phyloP scores from a whole-genome alignment of 2,329 filamentous ascomycete species.

The Cercospora nicotianae region DNA sequence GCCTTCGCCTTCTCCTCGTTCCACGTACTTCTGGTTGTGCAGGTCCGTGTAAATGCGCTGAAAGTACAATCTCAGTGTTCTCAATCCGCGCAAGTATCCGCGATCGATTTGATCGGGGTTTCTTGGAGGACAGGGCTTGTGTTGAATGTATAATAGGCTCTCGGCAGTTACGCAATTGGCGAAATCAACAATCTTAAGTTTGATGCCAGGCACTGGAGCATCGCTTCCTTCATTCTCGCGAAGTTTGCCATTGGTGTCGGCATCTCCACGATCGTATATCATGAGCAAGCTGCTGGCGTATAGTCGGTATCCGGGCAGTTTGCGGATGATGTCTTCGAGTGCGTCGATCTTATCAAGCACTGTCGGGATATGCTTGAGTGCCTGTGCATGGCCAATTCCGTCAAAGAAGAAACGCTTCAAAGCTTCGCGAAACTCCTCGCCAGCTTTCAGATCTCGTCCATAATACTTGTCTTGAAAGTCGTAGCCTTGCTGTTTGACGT shows the following conservation, averaged over 20 bases:
- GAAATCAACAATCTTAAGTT: constrained; percentile 98
- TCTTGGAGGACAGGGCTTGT: constrained; percentile 69
- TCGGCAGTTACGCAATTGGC: constrained; percentile 94
- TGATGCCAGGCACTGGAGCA: constrained; percentile 52
- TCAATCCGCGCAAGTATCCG: constrained; percentile 83
- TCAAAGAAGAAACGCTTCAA: constrained; percentile 89
- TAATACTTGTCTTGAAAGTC: constrained; percentile 99
- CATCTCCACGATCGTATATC: constrained; percentile 85
- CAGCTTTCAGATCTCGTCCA: constrained; percentile 82
- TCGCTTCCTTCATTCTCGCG: constrained; percentile 22
- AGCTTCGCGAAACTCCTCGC: constrained; percentile 83
- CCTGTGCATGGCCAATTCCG: constrained; percentile 75
- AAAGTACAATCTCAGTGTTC: constrained; percentile 79
- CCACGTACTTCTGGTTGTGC: constrained; percentile 32
- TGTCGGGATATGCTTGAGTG: constrained; percentile 81
- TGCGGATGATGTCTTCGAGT: constrained; percentile 78
- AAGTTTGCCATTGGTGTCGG: constrained; percentile 51
- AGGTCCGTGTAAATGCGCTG: constrained; percentile 82
- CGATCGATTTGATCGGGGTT: constrained; percentile 79
- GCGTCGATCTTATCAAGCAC: constrained; percentile 80
- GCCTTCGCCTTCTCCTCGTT: constrained; percentile 39
- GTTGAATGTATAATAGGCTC: constrained; percentile 56
- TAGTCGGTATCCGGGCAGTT: constrained; percentile 82
- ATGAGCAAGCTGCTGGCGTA: constrained; percentile 94
- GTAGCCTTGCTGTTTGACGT: constrained; percentile 77